Conservation (phyloP, 106 monocot genomes). For the Dactylorhiza incarnata region DNA sequence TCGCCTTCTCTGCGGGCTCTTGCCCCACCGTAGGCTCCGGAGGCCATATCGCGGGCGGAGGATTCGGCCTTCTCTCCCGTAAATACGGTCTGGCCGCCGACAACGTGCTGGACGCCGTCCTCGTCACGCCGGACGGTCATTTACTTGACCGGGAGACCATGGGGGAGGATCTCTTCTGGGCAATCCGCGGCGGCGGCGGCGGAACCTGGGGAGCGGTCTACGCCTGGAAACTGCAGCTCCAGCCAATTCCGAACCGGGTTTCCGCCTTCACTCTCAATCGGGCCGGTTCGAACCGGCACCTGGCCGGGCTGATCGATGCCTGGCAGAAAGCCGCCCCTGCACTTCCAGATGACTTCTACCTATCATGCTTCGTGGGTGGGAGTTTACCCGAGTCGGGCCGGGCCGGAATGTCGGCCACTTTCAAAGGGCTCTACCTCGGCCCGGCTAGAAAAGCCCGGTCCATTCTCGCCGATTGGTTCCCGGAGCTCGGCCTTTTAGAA, state of each 20-base stretch:
- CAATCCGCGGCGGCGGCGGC: slow-evolving; percentile 64
- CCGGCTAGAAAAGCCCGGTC: not conserved
- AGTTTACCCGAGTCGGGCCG: slow-evolving; percentile 6
- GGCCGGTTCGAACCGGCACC: slow-evolving; percentile 10
- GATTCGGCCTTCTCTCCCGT: slow-evolving; percentile 50
- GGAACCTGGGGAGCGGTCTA: slow-evolving; percentile 49
- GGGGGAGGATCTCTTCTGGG: slow-evolving; percentile 65
- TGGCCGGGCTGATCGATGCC: slow-evolving; percentile 31
- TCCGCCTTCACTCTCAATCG: slow-evolving; percentile 32
- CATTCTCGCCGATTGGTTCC: slow-evolving; percentile 17
- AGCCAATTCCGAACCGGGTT: slow-evolving; percentile 25
- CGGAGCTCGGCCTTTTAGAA: slow-evolving; percentile 13
- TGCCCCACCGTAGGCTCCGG: slow-evolving; percentile 56
- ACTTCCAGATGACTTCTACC: slow-evolving; percentile 53
- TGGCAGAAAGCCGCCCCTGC: slow-evolving; percentile 43
- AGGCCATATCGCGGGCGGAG: slow-evolving; percentile 52
- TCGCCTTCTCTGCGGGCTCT: slow-evolving; percentile 50
- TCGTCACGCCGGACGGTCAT: slow-evolving; percentile 26
- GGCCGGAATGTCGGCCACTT: slow-evolving; percentile 21
- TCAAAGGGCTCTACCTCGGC: slow-evolving; percentile 47
- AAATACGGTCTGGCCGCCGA: slow-evolving; percentile 67
- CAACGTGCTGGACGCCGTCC: slow-evolving; percentile 45
- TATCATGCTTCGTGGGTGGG: slow-evolving; percentile 35
- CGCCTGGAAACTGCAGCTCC: slow-evolving; percentile 45
- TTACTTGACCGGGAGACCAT: slow-evolving; percentile 23